Conservation (phyloP, 106 monocot genomes). For the Gastrodia elata region DNA sequence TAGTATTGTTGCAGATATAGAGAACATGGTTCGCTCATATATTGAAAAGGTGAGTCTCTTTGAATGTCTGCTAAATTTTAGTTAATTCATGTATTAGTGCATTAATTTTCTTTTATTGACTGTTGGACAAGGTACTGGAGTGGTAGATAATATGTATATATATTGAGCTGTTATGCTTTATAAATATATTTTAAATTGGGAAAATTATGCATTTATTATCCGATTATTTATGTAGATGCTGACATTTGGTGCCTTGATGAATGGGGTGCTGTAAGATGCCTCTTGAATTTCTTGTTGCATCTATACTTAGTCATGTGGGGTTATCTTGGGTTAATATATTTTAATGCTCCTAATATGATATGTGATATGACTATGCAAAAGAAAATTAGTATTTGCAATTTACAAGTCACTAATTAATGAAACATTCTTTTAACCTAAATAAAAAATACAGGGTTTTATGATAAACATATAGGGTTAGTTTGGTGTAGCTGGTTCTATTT, state of each 20-base stretch:
- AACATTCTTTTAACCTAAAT: too few species aligned
- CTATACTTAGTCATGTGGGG: background rate
- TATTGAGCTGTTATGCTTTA: background rate
- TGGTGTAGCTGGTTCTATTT: too few species aligned
- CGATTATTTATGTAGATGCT: background rate
- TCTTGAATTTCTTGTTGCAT: background rate
- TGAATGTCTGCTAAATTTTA: background rate
- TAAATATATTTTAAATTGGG: background rate
- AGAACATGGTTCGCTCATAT: constrained; percentile 23
- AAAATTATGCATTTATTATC: background rate
- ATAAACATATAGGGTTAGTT: too few species aligned
- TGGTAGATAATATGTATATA: background rate
- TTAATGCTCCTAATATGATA: too few species aligned
- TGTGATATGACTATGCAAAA: too few species aligned
- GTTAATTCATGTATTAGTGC: background rate
- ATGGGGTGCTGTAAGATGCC: background rate
- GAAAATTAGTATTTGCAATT: too few species aligned
- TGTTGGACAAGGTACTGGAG: background rate
- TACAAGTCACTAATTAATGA: too few species aligned
- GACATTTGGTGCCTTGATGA: background rate
- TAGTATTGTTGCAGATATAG: constrained; percentile 22
- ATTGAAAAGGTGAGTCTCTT: constrained; percentile 22
- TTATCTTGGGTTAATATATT: too few species aligned
- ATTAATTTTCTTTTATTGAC: background rate
- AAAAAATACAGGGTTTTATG: too few species aligned